Conservation (phyloP, 139 green algal species). For the Chlorella vulgaris region DNA sequence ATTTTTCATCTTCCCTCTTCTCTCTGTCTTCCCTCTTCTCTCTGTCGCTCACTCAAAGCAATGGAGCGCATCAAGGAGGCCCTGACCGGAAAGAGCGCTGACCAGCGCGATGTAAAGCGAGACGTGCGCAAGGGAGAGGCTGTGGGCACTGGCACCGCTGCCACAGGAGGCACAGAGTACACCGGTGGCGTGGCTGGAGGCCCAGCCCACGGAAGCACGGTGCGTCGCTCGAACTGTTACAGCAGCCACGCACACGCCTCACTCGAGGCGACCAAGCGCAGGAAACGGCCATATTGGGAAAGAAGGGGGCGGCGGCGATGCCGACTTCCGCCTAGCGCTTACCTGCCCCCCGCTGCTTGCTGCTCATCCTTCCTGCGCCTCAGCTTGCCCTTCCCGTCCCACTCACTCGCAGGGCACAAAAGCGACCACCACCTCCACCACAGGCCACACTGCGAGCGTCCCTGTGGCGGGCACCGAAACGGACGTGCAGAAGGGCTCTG, state of each 20-base stretch:
- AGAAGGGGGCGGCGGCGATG: no score
- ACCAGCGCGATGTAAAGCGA: not conserved
- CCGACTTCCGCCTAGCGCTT: no score
- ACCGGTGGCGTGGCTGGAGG: not conserved
- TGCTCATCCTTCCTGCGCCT: no score
- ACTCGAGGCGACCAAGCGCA: not conserved
- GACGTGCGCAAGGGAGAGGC: not conserved
- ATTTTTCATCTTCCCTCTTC: no score
- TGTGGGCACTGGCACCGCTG: not conserved
- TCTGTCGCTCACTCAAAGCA: no score
- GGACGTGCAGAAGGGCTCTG: not conserved
- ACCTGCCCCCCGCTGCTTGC: no score
- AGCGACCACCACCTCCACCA: constrained; percentile 3
- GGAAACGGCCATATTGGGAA: not conserved
- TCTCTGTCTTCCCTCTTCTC: no score
- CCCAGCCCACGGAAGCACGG: constrained; percentile 8
- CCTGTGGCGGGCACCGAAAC: no score
- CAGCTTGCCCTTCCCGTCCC: no score
- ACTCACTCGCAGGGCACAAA: no score
- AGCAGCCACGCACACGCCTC: not conserved
- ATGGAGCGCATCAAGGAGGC: constrained; percentile 14
- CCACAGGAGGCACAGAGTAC: constrained; percentile 6
- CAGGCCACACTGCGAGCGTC: no score
- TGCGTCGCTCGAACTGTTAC: not conserved
- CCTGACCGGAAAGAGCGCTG: constrained; percentile 5